A percentile compares a stretch with the other conserved stretches of the same genome.
Evolutionary conservation across 208 protist species (phyloP).

Genomic region (Wallacemonas sp.): DNA sequence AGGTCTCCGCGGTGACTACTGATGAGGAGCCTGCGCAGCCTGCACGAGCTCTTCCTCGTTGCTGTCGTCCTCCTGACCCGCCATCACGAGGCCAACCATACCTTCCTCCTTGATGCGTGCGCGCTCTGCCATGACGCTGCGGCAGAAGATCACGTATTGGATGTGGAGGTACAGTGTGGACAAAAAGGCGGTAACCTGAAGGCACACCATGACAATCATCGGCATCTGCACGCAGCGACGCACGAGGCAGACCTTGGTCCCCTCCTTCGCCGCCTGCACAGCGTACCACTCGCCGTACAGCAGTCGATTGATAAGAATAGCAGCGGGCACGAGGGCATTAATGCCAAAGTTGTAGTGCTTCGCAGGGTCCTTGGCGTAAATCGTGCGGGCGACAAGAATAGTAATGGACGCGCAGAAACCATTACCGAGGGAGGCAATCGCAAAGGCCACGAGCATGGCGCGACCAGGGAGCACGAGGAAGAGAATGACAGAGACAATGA

Average conservation of each 20-base stretch:
- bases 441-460: slow-evolving; percentile 24
- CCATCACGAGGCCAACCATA: neutral
- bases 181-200: slow-evolving; percentile 15
- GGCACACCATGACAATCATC: slow-evolving; percentile 13
- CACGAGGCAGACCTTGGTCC: slow-evolving; percentile 13
- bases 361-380: slow-evolving; percentile 66
- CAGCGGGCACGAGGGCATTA: slow-evolving; percentile 26
- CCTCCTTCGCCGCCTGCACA: slow-evolving; percentile 34
- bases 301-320: slow-evolving; percentile 60
- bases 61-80: neutral
- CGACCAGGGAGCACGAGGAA: slow-evolving; percentile 19
- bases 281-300: slow-evolving; percentile 71
- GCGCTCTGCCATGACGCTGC: slow-evolving; percentile 18
- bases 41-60: neutral
- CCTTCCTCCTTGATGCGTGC: slow-evolving; percentile 8
- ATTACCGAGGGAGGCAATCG: slow-evolving; percentile 50
- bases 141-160: slow-evolving; percentile 18
- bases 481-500: slow-evolving; percentile 29
- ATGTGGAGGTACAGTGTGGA: slow-evolving; percentile 17
- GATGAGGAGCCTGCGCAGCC: neutral
- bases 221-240: slow-evolving; percentile 21
- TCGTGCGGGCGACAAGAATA: slow-evolving; percentile 55
- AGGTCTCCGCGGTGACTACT: too few relatives aligned
- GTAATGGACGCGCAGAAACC: slow-evolving; percentile 44
- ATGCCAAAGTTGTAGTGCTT: slow-evolving; percentile 70